A percentile compares a stretch with the other conserved stretches of the same genome.
Conservation (phyloP, 345 rosid genomes). For the Combretum micranthum region DNA sequence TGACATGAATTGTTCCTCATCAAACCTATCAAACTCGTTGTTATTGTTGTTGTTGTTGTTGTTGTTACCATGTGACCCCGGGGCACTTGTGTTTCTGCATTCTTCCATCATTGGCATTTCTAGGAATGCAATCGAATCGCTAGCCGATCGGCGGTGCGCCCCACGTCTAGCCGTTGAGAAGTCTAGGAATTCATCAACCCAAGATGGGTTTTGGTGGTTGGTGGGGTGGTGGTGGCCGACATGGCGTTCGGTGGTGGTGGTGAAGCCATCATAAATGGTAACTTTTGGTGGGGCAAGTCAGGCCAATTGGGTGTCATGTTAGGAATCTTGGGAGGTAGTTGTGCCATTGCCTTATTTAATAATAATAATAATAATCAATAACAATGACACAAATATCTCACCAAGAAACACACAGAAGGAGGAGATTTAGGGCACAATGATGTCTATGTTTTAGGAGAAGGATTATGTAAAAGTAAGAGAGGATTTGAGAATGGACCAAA, state of each 20-base stretch:
- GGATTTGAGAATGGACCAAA: too few species aligned
- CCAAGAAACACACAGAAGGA: too few species aligned
- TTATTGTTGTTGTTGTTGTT: slow-evolving; percentile 7
- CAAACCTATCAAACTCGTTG: slow-evolving; percentile 49
- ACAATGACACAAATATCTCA: not conserved
- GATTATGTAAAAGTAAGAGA: too few species aligned
- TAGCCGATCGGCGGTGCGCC: slow-evolving; percentile 66
- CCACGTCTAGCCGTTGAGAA: slow-evolving; percentile 59
- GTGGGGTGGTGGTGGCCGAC: slow-evolving; percentile 10
- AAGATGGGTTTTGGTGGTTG: slow-evolving; percentile 42
- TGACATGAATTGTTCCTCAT: slow-evolving; percentile 78
- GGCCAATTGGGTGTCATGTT: slow-evolving; percentile 68
- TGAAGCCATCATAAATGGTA: slow-evolving; percentile 19
- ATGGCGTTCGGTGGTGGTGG: slow-evolving; percentile 4
- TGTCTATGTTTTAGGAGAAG: too few species aligned
- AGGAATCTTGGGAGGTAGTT: slow-evolving; percentile 91
- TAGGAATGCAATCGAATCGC: slow-evolving; percentile 69
- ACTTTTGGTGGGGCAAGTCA: slow-evolving; percentile 45
- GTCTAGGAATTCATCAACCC: slow-evolving; percentile 89
- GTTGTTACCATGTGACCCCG: slow-evolving; percentile 2
- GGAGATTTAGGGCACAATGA: too few species aligned
- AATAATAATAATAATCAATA: not conserved
- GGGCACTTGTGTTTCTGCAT: not conserved
- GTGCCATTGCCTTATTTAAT: slow-evolving; percentile 44
- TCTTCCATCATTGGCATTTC: slow-evolving; percentile 27